Percentiles rank a stretch among this genome's conserved stretches.
phyloP scores from a whole-genome alignment of 768 basidiomycete species.

The Kondoa subrosea region DNA sequence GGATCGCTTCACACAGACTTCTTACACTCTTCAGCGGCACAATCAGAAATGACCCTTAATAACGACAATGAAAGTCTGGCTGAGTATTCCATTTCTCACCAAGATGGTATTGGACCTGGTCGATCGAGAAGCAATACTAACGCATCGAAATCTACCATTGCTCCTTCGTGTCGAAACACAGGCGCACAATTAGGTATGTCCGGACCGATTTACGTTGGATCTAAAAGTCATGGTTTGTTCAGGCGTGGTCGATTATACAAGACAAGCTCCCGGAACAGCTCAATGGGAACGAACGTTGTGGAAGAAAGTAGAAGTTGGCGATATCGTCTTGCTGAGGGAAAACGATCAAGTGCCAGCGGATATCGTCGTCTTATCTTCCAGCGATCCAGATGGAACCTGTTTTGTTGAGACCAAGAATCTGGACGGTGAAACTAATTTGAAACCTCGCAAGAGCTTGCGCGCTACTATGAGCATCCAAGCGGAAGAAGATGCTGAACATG shows the following conservation, averaged over 20 bases:
- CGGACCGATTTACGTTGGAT: too few relatives aligned
- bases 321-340: constrained; percentile 71
- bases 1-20: constrained; percentile 33
- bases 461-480: constrained; percentile 58
- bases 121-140: not conserved
- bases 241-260: constrained; percentile 69
- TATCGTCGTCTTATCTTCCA: constrained; percentile 77
- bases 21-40: constrained; percentile 17
- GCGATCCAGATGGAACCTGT: constrained; percentile 76
- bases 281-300: constrained; percentile 89
- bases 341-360: constrained; percentile 96
- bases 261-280: constrained; percentile 51
- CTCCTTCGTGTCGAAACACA: not conserved
- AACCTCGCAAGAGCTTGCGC: constrained; percentile 57
- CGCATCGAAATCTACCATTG: not conserved
- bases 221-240: too few relatives aligned
- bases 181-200: not conserved
- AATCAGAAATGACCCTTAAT: not conserved
- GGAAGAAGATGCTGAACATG: constrained; percentile 79
- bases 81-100: not conserved
- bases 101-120: not conserved
- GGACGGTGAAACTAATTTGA: constrained; percentile 94
- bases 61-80: not conserved
- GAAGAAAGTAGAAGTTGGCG: constrained; percentile 99
- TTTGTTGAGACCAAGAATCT: constrained; percentile 97